A percentile compares a stretch with the other conserved stretches of the same genome.
These are phyloP conservation scores for Pseudognaphalium luteoalbum DNA, from an alignment of 129 eudicot species.

Conservation along the genomic window DNA sequence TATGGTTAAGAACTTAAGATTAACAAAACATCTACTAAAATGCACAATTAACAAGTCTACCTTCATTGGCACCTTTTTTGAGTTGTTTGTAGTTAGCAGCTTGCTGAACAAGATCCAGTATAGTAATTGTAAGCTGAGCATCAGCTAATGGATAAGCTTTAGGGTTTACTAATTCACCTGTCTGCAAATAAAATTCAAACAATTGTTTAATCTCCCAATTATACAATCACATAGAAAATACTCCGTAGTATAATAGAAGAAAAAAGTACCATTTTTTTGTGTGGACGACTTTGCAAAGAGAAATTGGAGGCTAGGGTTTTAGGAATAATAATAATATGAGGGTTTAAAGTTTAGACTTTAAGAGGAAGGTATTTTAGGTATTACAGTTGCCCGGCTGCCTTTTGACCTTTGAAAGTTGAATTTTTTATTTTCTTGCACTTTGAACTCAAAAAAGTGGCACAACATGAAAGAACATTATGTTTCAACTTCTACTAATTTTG, in stretches of 20 bases:
- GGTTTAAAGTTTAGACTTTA: neutral
- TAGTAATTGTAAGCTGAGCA: constrained; percentile 54
- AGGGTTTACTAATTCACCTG: constrained; percentile 52
- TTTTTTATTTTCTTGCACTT: no score
- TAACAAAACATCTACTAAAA: neutral
- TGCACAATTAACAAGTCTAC: neutral
- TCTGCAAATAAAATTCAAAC: constrained; percentile 29
- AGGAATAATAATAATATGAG: neutral
- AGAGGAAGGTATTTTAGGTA: neutral
- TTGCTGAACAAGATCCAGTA: constrained; percentile 58
- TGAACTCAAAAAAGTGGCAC: no score
- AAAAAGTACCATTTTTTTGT: neutral
- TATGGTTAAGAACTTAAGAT: neutral
- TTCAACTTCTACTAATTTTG: no score
- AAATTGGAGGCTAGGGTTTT: neutral
- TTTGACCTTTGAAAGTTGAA: neutral
- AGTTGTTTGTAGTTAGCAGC: constrained; percentile 65
- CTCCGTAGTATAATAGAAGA: neutral
- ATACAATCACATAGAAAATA: neutral
- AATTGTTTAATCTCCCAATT: neutral
- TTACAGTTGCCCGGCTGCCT: neutral
- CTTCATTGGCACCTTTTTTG: constrained; percentile 69
- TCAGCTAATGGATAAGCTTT: constrained; percentile 67
- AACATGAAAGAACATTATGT: no score
- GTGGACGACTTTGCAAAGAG: neutral